Conservation (phyloP, 495 filamentous ascomycete genomes). For the Penicillium atrosanguineum region DNA sequence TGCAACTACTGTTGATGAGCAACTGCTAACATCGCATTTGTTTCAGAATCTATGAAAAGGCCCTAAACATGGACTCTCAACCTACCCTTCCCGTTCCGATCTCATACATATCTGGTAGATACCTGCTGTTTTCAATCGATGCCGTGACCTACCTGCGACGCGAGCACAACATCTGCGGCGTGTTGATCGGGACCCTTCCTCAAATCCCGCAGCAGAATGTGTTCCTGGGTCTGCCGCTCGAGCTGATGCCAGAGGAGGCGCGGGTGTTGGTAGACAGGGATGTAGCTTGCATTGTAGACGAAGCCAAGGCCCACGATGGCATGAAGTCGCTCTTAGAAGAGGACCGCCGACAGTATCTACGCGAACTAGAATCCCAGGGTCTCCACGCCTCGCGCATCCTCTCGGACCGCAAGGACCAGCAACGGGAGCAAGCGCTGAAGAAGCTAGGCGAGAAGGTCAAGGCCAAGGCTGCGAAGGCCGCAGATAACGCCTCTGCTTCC, state of each 20-base stretch:
- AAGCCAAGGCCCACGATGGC: constrained; percentile 61
- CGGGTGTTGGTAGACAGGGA: constrained; percentile 77
- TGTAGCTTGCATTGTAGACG: constrained; percentile 76
- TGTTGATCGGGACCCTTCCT: constrained; percentile 81
- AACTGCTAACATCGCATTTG: constrained; percentile 12
- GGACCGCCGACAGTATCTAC: constrained; percentile 49
- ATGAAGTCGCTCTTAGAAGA: constrained; percentile 56
- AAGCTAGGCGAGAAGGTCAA: constrained; percentile 38
- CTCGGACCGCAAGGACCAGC: constrained; percentile 36
- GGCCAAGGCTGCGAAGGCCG: constrained; percentile 26
- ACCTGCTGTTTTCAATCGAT: constrained; percentile 85
- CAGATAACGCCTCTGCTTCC: constrained; percentile 17
- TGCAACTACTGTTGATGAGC: constrained; percentile 3
- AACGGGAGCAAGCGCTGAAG: constrained; percentile 40
- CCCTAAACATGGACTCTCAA: constrained; percentile 35
- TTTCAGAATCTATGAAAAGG: background rate
- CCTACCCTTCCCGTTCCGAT: constrained; percentile 69
- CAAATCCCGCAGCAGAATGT: constrained; percentile 94
- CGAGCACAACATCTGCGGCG: constrained; percentile 81
- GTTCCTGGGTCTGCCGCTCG: constrained; percentile 82
- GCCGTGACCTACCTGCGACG: constrained; percentile 77
- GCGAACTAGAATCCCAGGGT: constrained; percentile 46
- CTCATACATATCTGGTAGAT: constrained; percentile 74
- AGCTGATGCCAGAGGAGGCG: constrained; percentile 90
- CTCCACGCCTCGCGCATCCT: constrained; percentile 41